Evolutionary conservation across 306 rosid species (phyloP).

Genomic region (Trifolium pratense): DNA sequence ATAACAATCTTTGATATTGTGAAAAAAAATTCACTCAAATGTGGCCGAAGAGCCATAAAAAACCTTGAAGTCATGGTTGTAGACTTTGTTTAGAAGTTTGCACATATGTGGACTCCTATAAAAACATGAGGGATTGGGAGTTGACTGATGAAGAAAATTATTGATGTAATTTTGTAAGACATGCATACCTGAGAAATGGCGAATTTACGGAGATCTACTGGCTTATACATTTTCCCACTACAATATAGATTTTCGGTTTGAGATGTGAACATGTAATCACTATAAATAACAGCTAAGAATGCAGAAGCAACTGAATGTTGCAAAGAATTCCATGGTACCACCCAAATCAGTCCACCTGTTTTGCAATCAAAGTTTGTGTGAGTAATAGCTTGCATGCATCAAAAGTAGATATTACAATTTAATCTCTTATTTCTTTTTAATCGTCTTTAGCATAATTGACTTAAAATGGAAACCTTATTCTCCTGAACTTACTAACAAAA

Average conservation of each 20-base stretch:
- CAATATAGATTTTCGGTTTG: conserved; percentile 59
- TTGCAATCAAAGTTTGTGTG: conserved; percentile 12
- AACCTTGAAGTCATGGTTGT: not conserved
- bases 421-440: too few species aligned
- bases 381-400: not conserved
- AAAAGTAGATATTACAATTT: too few species aligned
- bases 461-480: not conserved
- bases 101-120: not conserved
- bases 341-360: conserved; percentile 75
- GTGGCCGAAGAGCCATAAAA: not conserved
- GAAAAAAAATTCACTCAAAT: too few species aligned
- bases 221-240: conserved; percentile 52
- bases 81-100: not conserved
- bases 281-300: conserved; percentile 65
- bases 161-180: conserved; percentile 1
- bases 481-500: not conserved
- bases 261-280: conserved; percentile 73
- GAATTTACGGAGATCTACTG: conserved; percentile 62
- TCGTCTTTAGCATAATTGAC: not conserved
- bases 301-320: conserved; percentile 70
- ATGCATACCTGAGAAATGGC: conserved; percentile 66
- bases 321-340: conserved; percentile 56
- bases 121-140: too few species aligned
- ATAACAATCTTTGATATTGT: not conserved
- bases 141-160: not conserved